Conservation (phyloP, 2,329 filamentous ascomycete genomes). For the Huntiella omanensis region DNA sequence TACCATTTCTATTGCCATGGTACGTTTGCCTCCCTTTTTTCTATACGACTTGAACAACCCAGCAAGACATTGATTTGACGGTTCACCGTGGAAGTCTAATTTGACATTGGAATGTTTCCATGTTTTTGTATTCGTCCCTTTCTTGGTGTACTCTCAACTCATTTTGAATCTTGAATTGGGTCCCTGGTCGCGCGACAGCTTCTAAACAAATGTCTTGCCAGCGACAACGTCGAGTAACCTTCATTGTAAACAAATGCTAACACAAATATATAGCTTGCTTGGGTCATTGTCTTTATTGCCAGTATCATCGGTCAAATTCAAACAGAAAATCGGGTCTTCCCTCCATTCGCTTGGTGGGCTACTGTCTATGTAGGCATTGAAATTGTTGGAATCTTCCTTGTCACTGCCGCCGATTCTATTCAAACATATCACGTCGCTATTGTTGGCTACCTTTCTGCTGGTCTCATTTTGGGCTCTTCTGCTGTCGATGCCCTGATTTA, state of each 20-base stretch:
- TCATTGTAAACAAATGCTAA: constrained; percentile 12
- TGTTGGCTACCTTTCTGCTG: constrained; percentile 69
- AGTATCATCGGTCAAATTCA: constrained; percentile 33
- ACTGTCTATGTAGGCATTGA: constrained; percentile 70
- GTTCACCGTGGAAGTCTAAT: no score
- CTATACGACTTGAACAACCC: neutral
- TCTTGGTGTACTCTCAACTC: no score
- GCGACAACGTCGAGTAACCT: neutral
- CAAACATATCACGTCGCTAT: constrained; percentile 84
- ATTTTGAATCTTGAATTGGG: no score
- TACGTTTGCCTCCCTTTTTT: constrained; percentile 31
- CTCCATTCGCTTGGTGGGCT: constrained; percentile 85
- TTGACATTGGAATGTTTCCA: no score
- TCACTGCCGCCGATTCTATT: constrained; percentile 67
- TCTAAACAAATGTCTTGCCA: no score
- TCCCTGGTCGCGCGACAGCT: no score
- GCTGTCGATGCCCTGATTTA: constrained; percentile 78
- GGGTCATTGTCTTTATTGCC: constrained; percentile 79
- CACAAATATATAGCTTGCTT: constrained; percentile 50
- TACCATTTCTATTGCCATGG: constrained; percentile 77
- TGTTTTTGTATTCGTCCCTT: neutral
- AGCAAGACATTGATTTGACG: no score
- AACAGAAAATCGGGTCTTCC: constrained; percentile 35
- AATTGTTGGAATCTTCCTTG: constrained; percentile 61
- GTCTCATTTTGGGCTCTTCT: constrained; percentile 69